These are phyloP conservation scores for Ophiostoma ips DNA, from an alignment of 2,329 filamentous ascomycete species.

Conservation along the genomic window DNA sequence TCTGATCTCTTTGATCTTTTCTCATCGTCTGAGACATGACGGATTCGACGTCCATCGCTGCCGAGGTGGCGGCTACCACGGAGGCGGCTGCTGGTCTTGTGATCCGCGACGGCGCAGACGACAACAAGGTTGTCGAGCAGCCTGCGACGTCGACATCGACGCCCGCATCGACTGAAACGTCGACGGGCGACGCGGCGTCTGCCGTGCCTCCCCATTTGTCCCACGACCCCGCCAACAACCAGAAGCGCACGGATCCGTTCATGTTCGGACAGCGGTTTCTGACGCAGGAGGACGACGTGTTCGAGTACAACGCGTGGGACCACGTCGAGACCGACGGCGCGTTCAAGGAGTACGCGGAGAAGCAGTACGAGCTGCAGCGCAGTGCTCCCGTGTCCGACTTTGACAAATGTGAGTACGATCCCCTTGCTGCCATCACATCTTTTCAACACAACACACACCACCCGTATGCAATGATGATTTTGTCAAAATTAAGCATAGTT, in stretches of 20 bases:
- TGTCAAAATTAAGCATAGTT: slow-evolving; percentile 53
- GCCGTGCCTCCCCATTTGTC: slow-evolving; percentile 47
- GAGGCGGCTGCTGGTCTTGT: slow-evolving; percentile 9
- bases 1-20: background rate
- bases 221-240: slow-evolving; percentile 56
- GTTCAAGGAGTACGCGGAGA: slow-evolving; percentile 73
- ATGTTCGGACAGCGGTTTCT: slow-evolving; percentile 86
- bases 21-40: slow-evolving; percentile 8
- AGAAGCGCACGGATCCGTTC: slow-evolving; percentile 85
- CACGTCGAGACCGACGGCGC: slow-evolving; percentile 86
- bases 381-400: slow-evolving; percentile 81
- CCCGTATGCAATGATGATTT: slow-evolving; percentile 25
- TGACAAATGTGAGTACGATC: slow-evolving; percentile 54
- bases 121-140: background rate
- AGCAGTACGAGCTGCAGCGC: slow-evolving; percentile 75
- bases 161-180: background rate
- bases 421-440: background rate
- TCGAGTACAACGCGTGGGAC: slow-evolving; percentile 98
- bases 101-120: slow-evolving; percentile 3
- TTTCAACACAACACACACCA: background rate
- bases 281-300: slow-evolving; percentile 74
- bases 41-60: background rate
- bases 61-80: slow-evolving; percentile 5
- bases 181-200: background rate
- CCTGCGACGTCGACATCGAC: background rate